Evolutionary conservation across 306 rosid species (phyloP).

Genomic region (Nissolia schottii): DNA sequence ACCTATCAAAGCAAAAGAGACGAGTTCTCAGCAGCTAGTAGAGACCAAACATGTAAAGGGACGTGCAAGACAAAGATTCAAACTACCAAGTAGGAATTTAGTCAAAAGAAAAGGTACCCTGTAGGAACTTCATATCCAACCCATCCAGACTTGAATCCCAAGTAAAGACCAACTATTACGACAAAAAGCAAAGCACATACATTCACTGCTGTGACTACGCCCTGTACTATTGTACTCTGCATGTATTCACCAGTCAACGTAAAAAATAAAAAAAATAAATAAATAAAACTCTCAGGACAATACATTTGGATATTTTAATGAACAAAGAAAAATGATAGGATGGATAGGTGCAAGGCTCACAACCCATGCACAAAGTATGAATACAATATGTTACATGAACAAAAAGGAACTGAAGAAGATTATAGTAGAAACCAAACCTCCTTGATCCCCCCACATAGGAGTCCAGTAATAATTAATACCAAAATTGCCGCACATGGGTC

Average conservation of each 20-base stretch:
- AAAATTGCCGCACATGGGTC: constrained; percentile 92
- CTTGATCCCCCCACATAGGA: constrained; percentile 82
- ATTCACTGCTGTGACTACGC: constrained; percentile 67
- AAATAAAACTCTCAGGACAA: background rate
- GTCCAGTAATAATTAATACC: constrained; percentile 69
- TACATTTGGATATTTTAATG: background rate
- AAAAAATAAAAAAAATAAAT: no score
- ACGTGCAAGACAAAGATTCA: constrained; percentile 16
- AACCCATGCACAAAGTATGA: background rate
- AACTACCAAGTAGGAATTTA: constrained; percentile 63
- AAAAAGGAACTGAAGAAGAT: constrained; percentile 1
- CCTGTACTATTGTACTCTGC: constrained; percentile 83
- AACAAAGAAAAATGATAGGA: background rate
- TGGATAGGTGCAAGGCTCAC: background rate
- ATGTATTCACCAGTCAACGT: constrained; percentile 14
- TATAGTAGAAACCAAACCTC: constrained; percentile 51
- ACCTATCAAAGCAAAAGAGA: constrained; percentile 42
- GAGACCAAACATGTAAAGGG: constrained; percentile 1
- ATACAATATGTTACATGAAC: background rate
- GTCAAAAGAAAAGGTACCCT: constrained; percentile 50
- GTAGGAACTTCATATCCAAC: constrained; percentile 78
- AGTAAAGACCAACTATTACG: constrained; percentile 64
- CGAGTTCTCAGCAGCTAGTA: constrained; percentile 4
- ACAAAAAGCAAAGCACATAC: constrained; percentile 83
- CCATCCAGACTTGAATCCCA: constrained; percentile 94